A percentile compares a stretch with the other conserved stretches of the same genome.
Conservation (phyloP, 1,139 yeast species). For the Hansenula lynferdii region DNA sequence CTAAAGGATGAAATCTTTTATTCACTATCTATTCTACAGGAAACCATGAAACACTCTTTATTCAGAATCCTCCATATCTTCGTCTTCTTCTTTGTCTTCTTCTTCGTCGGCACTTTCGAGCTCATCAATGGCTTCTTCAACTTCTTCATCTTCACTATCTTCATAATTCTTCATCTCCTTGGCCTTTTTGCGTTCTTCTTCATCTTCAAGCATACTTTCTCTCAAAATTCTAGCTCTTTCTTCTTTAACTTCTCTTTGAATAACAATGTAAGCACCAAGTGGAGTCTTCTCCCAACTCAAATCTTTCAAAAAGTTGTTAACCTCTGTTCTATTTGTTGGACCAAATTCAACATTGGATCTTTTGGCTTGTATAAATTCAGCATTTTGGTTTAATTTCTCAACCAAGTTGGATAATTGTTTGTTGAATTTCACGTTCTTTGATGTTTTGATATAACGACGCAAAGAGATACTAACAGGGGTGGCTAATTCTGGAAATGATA, state of each 20-base stretch:
- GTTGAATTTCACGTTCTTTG: constrained; percentile 67
- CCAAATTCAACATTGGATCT: constrained; percentile 79
- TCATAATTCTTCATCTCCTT: constrained; percentile 30
- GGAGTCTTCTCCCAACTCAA: constrained; percentile 83
- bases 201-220: constrained; percentile 65
- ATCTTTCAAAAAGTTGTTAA: constrained; percentile 67
- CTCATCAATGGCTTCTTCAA: constrained; percentile 27
- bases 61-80: constrained; percentile 8
- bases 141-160: constrained; percentile 25
- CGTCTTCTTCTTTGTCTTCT: constrained; percentile 15
- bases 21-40: too few relatives aligned
- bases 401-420: constrained; percentile 71
- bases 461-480: constrained; percentile 81
- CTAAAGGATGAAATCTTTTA: too few relatives aligned
- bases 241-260: constrained; percentile 81
- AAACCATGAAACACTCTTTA: neutral
- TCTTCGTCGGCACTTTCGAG: constrained; percentile 22
- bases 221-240: constrained; percentile 65
- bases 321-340: constrained; percentile 74
- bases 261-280: constrained; percentile 75
- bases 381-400: constrained; percentile 77
- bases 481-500: constrained; percentile 92
- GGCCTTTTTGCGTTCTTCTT: constrained; percentile 37
- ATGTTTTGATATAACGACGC: constrained; percentile 74
- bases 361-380: constrained; percentile 58